phyloP scores from a whole-genome alignment of 225 moss, liverwort and hornwort genomes.

The Lunularia cruciata region DNA sequence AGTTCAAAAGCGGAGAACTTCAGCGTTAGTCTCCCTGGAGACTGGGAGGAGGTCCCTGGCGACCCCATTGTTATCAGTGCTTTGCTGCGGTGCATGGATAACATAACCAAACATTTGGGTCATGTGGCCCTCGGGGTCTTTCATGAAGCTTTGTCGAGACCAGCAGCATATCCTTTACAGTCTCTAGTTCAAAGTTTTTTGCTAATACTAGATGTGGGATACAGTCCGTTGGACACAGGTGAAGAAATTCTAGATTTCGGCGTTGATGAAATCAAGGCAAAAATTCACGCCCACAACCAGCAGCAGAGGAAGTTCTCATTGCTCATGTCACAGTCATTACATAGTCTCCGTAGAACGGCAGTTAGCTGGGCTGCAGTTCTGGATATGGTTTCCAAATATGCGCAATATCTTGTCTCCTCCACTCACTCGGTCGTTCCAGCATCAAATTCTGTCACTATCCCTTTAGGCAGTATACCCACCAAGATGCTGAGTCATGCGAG shows the following conservation, averaged over 20 bases:
- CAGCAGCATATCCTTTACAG: slow-evolving; percentile 58
- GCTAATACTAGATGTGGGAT: slow-evolving; percentile 77
- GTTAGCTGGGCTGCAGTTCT: slow-evolving; percentile 78
- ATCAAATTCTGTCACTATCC: slow-evolving; percentile 35
- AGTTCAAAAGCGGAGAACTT: background rate
- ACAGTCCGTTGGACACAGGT: slow-evolving; percentile 47
- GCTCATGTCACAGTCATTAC: slow-evolving; percentile 55
- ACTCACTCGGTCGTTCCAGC: slow-evolving; percentile 38
- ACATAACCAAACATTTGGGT: slow-evolving; percentile 66
- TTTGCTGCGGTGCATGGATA: slow-evolving; percentile 61
- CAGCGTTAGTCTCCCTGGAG: slow-evolving; percentile 44
- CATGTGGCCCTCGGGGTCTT: slow-evolving; percentile 75
- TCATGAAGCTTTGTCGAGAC: slow-evolving; percentile 76
- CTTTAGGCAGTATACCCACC: slow-evolving; percentile 54
- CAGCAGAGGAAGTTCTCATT: slow-evolving; percentile 81
- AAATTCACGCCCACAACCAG: slow-evolving; percentile 68
- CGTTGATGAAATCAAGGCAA: slow-evolving; percentile 80
- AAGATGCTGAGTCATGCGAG: slow-evolving; percentile 76
- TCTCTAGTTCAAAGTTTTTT: slow-evolving; percentile 56
- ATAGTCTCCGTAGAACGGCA: slow-evolving; percentile 54
- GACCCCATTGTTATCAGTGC: slow-evolving; percentile 58
- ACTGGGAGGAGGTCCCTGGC: slow-evolving; percentile 61
- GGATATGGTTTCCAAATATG: slow-evolving; percentile 66
- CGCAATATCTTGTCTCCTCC: slow-evolving; percentile 55
- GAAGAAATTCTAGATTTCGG: slow-evolving; percentile 66